Evolutionary conservation across 768 basidiomycete genomes (phyloP).

Genomic region (Naganishia onofrii): DNA sequence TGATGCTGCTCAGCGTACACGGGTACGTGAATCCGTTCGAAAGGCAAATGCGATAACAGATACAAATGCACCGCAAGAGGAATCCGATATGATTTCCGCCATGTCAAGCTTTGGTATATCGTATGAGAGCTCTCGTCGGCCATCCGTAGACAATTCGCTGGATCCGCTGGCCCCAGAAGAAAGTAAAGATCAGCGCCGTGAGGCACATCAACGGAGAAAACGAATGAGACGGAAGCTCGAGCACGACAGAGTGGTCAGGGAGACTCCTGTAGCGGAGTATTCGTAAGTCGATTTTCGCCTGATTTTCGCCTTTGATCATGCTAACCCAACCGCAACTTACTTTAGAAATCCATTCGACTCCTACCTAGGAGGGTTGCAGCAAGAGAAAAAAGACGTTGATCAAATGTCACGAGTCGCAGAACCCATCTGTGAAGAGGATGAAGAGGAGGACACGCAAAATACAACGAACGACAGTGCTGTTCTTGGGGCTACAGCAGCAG

Average conservation of each 20-base stretch:
- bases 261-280: constrained; percentile 19
- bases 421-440: not conserved
- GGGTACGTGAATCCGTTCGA: not conserved
- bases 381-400: not conserved
- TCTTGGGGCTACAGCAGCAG: not conserved
- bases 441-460: not conserved
- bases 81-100: constrained; percentile 1
- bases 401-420: not conserved
- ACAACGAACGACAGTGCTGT: not conserved
- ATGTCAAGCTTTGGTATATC: constrained; percentile 22
- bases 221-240: constrained; percentile 21
- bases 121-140: not conserved
- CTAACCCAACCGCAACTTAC: not conserved
- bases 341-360: constrained; percentile 11
- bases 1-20: not conserved
- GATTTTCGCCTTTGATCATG: too few species aligned
- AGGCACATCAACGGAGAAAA: constrained; percentile 5
- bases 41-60: not conserved
- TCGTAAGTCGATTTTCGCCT: constrained; percentile 1
- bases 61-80: not conserved
- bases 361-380: not conserved
- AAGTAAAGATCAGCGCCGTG: not conserved
- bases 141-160: constrained; percentile 1
- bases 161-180: not conserved
- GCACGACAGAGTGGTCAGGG: constrained; percentile 9